A percentile compares a stretch with the other conserved stretches of the same genome.
Conservation (phyloP, 2,329 filamentous ascomycete genomes). For the Microsporum ferrugineum region DNA sequence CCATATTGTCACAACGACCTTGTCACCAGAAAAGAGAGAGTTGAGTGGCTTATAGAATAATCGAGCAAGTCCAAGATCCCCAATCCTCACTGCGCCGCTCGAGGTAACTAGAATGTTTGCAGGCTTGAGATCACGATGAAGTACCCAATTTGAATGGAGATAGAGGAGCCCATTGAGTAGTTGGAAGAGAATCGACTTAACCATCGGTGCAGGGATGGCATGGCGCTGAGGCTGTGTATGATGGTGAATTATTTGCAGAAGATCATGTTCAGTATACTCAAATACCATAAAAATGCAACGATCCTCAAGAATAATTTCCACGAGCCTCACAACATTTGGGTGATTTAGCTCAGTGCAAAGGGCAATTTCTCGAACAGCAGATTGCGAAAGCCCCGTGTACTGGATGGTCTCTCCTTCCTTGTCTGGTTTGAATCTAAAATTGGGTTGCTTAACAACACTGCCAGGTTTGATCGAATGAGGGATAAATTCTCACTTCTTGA, state of each 20-base stretch:
- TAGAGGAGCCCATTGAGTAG: slow-evolving; percentile 91
- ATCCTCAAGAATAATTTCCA: slow-evolving; percentile 94
- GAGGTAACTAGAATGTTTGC: slow-evolving; percentile 99
- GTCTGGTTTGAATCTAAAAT: slow-evolving; percentile 71
- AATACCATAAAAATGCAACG: slow-evolving; percentile 99
- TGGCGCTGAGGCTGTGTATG: slow-evolving; percentile 82
- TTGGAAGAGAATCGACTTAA: slow-evolving; percentile 93
- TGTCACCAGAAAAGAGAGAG: slow-evolving; percentile 84
- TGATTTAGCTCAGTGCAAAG: slow-evolving; percentile 86
- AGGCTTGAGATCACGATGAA: slow-evolving; percentile 92
- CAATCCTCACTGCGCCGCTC: slow-evolving; percentile 80
- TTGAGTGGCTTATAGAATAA: slow-evolving; percentile 90
- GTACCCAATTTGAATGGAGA: slow-evolving; percentile 89
- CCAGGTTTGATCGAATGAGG: not conserved
- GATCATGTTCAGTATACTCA: slow-evolving; percentile 94
- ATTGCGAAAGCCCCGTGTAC: slow-evolving; percentile 96
- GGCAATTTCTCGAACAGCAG: slow-evolving; percentile 93
- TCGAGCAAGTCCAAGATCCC: slow-evolving; percentile 81
- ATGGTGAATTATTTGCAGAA: slow-evolving; percentile 96
- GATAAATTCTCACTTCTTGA: slow-evolving; percentile 65
- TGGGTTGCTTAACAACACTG: not conserved
- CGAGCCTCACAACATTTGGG: slow-evolving; percentile 75
- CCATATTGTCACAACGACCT: slow-evolving; percentile 98
- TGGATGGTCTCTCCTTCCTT: slow-evolving; percentile 92
- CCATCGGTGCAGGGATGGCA: slow-evolving; percentile 74